Conservation (phyloP, 345 rosid genomes). For the Orychophragmus violaceus region DNA sequence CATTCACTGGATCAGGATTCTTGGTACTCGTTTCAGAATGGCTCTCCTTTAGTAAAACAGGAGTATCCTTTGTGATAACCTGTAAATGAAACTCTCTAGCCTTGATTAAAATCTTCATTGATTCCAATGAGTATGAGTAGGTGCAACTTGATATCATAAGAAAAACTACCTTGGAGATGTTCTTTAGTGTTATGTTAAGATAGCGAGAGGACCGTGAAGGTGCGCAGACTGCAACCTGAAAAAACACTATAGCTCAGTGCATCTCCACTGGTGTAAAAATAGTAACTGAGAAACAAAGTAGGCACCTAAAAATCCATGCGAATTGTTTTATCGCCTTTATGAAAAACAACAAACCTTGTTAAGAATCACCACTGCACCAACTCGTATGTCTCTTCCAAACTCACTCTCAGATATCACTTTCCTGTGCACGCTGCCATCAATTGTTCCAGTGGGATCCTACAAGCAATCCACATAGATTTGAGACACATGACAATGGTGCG, state of each 20-base stretch:
- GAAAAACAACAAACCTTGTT: conserved; percentile 44
- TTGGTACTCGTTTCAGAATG: conserved; percentile 20
- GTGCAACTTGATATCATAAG: background rate
- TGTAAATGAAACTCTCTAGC: conserved; percentile 28
- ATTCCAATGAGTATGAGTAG: background rate
- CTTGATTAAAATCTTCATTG: background rate
- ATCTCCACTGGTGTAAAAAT: background rate
- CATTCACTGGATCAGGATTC: conserved; percentile 28
- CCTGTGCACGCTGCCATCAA: conserved; percentile 71
- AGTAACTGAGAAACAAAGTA: background rate
- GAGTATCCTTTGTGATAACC: conserved; percentile 57
- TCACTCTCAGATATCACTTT: conserved; percentile 49
- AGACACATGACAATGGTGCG: background rate
- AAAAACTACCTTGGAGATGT: conserved; percentile 62
- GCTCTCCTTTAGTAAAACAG: conserved; percentile 21
- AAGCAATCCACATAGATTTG: conserved; percentile 4
- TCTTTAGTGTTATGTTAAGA: conserved; percentile 71
- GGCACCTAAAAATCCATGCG: background rate
- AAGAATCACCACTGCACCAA: conserved; percentile 67
- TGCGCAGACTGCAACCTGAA: conserved; percentile 75
- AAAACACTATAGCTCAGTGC: conserved; percentile 15
- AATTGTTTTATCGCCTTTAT: background rate
- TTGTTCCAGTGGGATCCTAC: conserved; percentile 77
- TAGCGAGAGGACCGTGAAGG: conserved; percentile 42
- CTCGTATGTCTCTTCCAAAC: conserved; percentile 53